A percentile compares a stretch with the other conserved stretches of the same genome.
These are phyloP conservation scores for Dujonia santamariae DNA, from an alignment of 1,139 yeast genomes.

Conservation along the genomic window DNA sequence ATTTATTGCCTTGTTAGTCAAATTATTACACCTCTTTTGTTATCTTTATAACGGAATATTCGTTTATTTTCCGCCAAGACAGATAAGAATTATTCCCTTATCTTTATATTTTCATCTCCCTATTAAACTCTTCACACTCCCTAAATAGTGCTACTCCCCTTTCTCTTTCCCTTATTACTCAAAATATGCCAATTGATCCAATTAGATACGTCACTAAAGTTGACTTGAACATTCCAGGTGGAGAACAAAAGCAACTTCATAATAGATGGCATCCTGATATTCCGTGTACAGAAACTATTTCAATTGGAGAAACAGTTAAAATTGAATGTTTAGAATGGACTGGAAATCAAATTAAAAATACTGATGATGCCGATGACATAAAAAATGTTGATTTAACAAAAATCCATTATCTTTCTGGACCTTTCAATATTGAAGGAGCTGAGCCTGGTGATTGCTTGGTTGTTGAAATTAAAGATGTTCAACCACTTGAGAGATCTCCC, in stretches of 20 bases:
- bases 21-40: too few species aligned
- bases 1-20: too few species aligned
- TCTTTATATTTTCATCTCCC: too few species aligned
- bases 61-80: too few species aligned
- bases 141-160: neutral
- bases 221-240: conserved; percentile 40
- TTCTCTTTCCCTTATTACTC: neutral
- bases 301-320: conserved; percentile 41
- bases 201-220: conserved; percentile 19
- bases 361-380: conserved; percentile 46
- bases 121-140: too few species aligned
- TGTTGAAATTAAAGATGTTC: conserved; percentile 49
- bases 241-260: conserved; percentile 44
- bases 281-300: conserved; percentile 35
- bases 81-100: too few species aligned
- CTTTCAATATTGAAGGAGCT: conserved; percentile 42
- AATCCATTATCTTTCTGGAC: conserved; percentile 49
- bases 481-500: conserved; percentile 48
- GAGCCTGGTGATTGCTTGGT: conserved; percentile 47
- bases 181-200: conserved; percentile 7
- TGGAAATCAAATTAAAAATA: conserved; percentile 46
- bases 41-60: too few species aligned
- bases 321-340: conserved; percentile 54
- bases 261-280: conserved; percentile 54
- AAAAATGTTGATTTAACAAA: conserved; percentile 39